Conservation (phyloP, 768 basidiomycete genomes). For the Candolleomyces efflorescens region DNA sequence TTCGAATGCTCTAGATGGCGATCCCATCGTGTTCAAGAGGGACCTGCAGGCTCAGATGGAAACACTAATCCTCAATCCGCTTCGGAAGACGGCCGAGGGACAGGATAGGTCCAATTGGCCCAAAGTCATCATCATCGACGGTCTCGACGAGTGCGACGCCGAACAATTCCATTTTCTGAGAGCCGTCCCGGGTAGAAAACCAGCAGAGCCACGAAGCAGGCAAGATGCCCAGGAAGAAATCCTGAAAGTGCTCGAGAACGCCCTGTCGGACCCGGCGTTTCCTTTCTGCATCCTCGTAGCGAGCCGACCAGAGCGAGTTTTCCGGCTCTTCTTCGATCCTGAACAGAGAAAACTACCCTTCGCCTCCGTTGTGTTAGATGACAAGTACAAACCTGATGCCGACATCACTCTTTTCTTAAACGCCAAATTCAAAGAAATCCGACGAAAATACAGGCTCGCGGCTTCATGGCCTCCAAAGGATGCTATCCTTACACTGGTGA, state of each 20-base stretch:
- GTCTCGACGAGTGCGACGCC: constrained; percentile 9
- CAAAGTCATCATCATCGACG: constrained; percentile 9
- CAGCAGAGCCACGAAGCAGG: neutral
- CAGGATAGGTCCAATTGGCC: neutral
- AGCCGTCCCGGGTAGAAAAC: neutral
- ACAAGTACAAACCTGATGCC: neutral
- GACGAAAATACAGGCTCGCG: neutral
- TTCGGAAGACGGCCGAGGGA: neutral
- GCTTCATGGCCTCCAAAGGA: constrained; percentile 5
- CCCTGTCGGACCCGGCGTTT: neutral
- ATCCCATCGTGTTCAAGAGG: neutral
- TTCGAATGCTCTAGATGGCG: neutral
- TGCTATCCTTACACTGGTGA: constrained; percentile 10
- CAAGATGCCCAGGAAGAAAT: neutral
- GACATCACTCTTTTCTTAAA: neutral
- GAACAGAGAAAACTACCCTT: neutral
- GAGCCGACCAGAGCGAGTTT: constrained; percentile 7
- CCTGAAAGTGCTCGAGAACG: constrained; percentile 1
- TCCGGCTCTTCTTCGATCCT: neutral
- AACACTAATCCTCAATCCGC: neutral
- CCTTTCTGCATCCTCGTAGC: constrained; percentile 6
- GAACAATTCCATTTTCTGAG: neutral
- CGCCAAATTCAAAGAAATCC: neutral
- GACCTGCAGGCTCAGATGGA: neutral
- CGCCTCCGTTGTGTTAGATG: neutral